Evolutionary conservation across 306 rosid species (phyloP).

Genomic region (Castanea mollissima): DNA sequence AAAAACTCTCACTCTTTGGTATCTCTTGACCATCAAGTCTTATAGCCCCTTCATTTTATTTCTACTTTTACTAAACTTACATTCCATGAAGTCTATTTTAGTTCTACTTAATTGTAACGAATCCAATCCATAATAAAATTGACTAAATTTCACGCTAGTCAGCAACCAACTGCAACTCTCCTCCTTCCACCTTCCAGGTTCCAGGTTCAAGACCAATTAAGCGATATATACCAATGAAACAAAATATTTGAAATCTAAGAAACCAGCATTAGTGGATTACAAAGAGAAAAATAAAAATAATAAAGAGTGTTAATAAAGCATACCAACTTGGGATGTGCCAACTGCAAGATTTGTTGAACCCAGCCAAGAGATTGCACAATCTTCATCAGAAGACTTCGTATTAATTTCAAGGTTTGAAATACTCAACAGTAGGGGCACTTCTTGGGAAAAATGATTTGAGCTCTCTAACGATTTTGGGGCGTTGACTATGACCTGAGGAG

Average conservation of each 20-base stretch:
- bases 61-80: too few relatives aligned
- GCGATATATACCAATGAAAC: neutral
- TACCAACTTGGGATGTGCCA: constrained; percentile 63
- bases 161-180: too few relatives aligned
- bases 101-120: too few relatives aligned
- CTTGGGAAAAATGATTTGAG: constrained; percentile 30
- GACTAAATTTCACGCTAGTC: too few relatives aligned
- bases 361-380: constrained; percentile 52
- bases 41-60: too few relatives aligned
- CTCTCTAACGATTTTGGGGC: constrained; percentile 33
- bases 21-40: too few relatives aligned
- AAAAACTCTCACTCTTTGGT: too few relatives aligned
- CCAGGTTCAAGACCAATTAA: too few relatives aligned
- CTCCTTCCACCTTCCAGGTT: too few relatives aligned
- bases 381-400: constrained; percentile 15
- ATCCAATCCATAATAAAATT: too few relatives aligned
- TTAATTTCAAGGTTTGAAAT: constrained; percentile 30
- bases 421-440: constrained; percentile 25
- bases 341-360: constrained; percentile 75
- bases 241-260: neutral
- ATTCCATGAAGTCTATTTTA: too few relatives aligned
- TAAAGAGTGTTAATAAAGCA: constrained; percentile 12
- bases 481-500: constrained; percentile 65
- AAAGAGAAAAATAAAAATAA: neutral
- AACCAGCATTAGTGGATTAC: constrained; percentile 5